These are phyloP conservation scores for Rubia peregrina DNA, from an alignment of 305 asterid species.

Conservation along the genomic window DNA sequence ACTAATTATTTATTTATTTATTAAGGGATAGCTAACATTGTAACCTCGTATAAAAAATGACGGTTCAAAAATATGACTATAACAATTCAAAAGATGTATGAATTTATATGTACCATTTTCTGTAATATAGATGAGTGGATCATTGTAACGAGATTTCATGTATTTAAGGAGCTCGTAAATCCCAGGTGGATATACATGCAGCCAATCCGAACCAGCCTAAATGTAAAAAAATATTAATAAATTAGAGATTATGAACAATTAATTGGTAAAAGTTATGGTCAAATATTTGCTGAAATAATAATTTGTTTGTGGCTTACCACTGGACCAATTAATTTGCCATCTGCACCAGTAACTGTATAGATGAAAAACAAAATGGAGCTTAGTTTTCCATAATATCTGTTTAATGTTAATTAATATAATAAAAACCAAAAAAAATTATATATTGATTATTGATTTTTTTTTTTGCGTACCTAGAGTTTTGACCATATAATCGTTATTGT, in stretches of 20 bases:
- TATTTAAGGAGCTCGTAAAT: slow-evolving; percentile 5
- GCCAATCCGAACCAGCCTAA: slow-evolving; percentile 19
- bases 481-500: slow-evolving; percentile 4
- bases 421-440: background rate
- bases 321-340: too few species aligned
- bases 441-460: background rate
- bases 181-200: slow-evolving; percentile 8
- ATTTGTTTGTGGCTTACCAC: too few species aligned
- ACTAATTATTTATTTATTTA: too few species aligned
- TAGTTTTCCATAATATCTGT: too few species aligned
- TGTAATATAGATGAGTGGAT: slow-evolving; percentile 14
- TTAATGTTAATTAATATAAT: too few species aligned
- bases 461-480: slow-evolving; percentile 5
- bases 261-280: too few species aligned
- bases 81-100: too few species aligned
- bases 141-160: background rate
- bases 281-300: too few species aligned
- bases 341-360: background rate
- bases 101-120: slow-evolving; percentile 2
- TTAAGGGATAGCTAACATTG: too few species aligned
- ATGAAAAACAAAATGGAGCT: too few species aligned
- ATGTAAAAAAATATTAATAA: background rate
- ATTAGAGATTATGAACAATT: background rate
- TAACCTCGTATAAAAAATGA: too few species aligned
- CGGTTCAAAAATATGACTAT: too few species aligned